Evolutionary conservation across 805 yeast genomes (phyloP), one percentile per base, ranked within the genome.

Genomic region (Candida vaughaniae): DNA sequence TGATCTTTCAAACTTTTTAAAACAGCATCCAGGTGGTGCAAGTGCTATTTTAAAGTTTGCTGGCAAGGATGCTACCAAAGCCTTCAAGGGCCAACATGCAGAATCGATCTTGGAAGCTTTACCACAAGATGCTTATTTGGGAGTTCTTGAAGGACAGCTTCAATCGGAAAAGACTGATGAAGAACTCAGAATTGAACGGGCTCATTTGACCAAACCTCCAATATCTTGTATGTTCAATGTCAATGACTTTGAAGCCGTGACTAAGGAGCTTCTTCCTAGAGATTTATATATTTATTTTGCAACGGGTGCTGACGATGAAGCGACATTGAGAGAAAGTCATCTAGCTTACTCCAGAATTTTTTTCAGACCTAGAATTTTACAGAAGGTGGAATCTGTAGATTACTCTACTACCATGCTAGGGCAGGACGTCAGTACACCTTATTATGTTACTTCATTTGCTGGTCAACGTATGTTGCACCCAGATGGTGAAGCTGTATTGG

Each of bases 291-390:
- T 58, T n/a, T 75, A 41, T 30, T 44, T 31, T 23, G 12, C 36
- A 15, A 76, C 86, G 25, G 96, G 89, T 10, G 75, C 95, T 4
- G 95, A 86, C 56, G 96, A 89, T 57, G 96, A 89, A 62, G 75
- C 86, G 48, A 73, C 95, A 2, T 55, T 84, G 55, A 75, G 96
- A 48, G 96, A 89, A 53, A 89, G 88, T 64, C 96, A 87, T 58
- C 72, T 78, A 38, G 95, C 95, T 2, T 89, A 75, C 64, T 93
- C 84, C 54, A 68, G 95, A 29, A 77, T 89, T 36, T 88, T 85
- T 66, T 89, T 89, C 71, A 78, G 83, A 46, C 96, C 96, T 10
- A 70, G 77, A 36, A 71, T 89, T 10, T 65, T 88, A 33, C 85
- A 85, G 9, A 55, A 56, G 18, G 61, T 53, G 10, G 46, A 52